phyloP scores from a whole-genome alignment of 768 basidiomycete species.

The Amanita subjunquillea region DNA sequence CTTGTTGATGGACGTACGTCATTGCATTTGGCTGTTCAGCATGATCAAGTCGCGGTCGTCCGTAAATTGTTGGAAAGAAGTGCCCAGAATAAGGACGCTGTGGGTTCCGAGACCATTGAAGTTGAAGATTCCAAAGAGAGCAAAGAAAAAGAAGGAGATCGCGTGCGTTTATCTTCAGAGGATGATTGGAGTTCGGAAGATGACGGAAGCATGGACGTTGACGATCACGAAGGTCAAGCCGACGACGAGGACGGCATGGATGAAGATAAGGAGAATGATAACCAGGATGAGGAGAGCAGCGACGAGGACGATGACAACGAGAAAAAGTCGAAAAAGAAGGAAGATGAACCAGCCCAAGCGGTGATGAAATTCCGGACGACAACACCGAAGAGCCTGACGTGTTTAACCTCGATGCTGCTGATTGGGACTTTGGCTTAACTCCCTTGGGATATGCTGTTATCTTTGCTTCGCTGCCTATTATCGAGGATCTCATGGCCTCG shows the following conservation, averaged over 20 bases:
- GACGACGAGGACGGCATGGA: slow-evolving; percentile 16
- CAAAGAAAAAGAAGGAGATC: slow-evolving; percentile 12
- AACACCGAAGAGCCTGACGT: slow-evolving; percentile 40
- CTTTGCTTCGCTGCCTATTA: slow-evolving; percentile 29
- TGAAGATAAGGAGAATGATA: slow-evolving; percentile 15
- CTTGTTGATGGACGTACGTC: slow-evolving; percentile 46
- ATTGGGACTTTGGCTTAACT: slow-evolving; percentile 51
- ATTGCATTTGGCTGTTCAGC: slow-evolving; percentile 47
- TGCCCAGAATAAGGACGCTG: slow-evolving; percentile 24
- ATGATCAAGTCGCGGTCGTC: slow-evolving; percentile 29
- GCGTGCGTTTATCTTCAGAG: slow-evolving; percentile 26
- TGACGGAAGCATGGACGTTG: slow-evolving; percentile 24
- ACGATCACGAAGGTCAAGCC: slow-evolving; percentile 20
- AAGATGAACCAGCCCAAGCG: slow-evolving; percentile 10
- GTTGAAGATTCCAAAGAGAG: slow-evolving; percentile 18
- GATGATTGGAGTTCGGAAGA: slow-evolving; percentile 42
- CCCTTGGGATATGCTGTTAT: slow-evolving; percentile 42
- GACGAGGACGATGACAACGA: slow-evolving; percentile 7
- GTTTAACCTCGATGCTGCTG: slow-evolving; percentile 39
- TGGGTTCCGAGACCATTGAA: slow-evolving; percentile 12
- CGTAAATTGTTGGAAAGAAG: slow-evolving; percentile 43
- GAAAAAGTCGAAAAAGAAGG: slow-evolving; percentile 7
- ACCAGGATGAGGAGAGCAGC: no score
- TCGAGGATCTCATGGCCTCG: slow-evolving; percentile 35
- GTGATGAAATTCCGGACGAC: slow-evolving; percentile 36